Conservation (phyloP, 1,284 basidiomycete genomes). For the Entoloma clypeatum region DNA sequence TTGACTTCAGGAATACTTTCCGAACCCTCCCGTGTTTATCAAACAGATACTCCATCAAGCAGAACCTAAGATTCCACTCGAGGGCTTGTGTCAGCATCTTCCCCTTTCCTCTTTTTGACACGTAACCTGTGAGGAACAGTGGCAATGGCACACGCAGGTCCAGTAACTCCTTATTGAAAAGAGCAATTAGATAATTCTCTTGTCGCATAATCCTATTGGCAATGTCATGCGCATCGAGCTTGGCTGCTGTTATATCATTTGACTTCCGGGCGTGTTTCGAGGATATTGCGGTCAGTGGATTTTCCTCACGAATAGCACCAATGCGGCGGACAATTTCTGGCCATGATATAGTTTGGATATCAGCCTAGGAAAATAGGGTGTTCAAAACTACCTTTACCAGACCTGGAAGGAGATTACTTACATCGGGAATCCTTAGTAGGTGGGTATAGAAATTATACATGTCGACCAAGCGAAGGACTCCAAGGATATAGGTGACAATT, state of each 20-base stretch:
- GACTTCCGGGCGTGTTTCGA: conserved; percentile 48
- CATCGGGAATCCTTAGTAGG: conserved; percentile 74
- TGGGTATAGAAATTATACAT: conserved; percentile 93
- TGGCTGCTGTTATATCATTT: conserved; percentile 56
- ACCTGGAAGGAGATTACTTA: conserved; percentile 44
- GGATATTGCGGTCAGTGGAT: conserved; percentile 83
- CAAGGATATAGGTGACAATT: conserved; percentile 59
- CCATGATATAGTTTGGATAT: conserved; percentile 98
- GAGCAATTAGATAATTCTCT: conserved; percentile 96
- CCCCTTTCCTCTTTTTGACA: conserved; percentile 55
- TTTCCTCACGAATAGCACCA: conserved; percentile 83
- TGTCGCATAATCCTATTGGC: conserved; percentile 96
- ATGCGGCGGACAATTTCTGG: conserved; percentile 90
- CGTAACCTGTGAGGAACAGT: conserved; percentile 44
- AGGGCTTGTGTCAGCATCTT: conserved; percentile 83
- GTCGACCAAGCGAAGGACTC: conserved; percentile 74
- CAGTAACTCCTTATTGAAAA: conserved; percentile 96
- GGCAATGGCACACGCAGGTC: conserved; percentile 85
- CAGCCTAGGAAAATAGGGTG: conserved; percentile 59
- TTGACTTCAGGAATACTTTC: conserved; percentile 86
- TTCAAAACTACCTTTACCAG: conserved; percentile 8
- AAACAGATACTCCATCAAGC: conserved; percentile 92
- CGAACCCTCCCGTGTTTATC: conserved; percentile 84
- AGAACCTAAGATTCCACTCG: conserved; percentile 96
- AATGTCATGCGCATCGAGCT: conserved; percentile 95